Base-by-base conservation (phyloP, 1,284 basidiomycete genomes). In the Neolentinus lepideus region DNA sequence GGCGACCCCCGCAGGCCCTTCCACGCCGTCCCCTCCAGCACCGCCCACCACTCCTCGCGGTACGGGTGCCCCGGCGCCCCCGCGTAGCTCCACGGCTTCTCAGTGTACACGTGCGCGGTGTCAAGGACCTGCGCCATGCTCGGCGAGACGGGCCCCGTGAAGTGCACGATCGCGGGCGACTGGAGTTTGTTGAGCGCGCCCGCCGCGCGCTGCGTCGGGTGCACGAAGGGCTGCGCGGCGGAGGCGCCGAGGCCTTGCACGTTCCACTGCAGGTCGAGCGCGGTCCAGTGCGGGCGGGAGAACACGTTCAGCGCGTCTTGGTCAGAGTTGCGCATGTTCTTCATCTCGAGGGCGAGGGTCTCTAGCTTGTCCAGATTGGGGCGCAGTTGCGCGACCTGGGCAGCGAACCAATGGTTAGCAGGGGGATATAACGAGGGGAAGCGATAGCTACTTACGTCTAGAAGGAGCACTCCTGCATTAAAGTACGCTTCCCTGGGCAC, bases 1-100 rank as follows among this genome's bases (percentile, higher is more conserved):
- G 58, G 50, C 4, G 71, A 70, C 31, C 55, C 53, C 45, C 65
- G 61, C 66, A 69, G 72, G 3, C 66, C 72, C 36, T 59, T 67
- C 79, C 78, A 81, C 4, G 60, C 64, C 0, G 79, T 79, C 56
- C 65, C 60, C 48, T 74, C 73, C n/a, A 75, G 57, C 21, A 66
- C 60, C 1, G 54, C 51, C 76, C 77, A 80, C 80, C 81, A 83
- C 53, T 76, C 77, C n/a, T 60, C 60, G 22, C 64, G 63, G 59
- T 71, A 78, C 0, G 81, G 79, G 59, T 83, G 75, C 6, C 74
- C 76, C 10, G 78, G 79, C 0, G 78, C 70, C 4, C 79, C 77
- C 0, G 75, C 69, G 58, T 80, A 82, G 1, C 80, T 79, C 80
- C 81, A 83, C 0, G 80, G 81, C 58, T 83, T 84, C 6, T 76